Base-by-base conservation (phyloP, 1,284 basidiomycete genomes). In the Apiotrichum gracile region DNA sequence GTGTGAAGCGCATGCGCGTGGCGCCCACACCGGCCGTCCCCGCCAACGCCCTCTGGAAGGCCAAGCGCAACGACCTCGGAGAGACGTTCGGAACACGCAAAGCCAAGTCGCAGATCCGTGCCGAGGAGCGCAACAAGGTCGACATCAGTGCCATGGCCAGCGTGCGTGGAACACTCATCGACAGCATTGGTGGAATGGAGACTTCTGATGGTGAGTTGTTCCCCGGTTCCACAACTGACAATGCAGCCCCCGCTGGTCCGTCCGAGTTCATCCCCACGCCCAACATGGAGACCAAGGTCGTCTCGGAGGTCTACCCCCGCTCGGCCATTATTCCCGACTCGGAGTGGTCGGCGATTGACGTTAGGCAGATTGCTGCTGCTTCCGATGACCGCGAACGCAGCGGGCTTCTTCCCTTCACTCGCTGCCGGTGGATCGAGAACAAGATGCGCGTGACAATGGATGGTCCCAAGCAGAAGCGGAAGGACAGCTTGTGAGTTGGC, bases 11-110 rank as follows among this genome's bases (percentile, higher is more conserved):
- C 5, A 79, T 91, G 47, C 89, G 89, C 49, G 19, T 58, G 26
- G 54, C 60, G 10, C 52, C 60, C 37, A 43, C 66, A 6, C 47
- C 57, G 5, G 48, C 42, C 4, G 74, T 79, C 7, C 72, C 78
- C 16, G 77, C 81, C 7, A 26, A 34, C 37, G 17, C 80, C 29
- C 81, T 84, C 59, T 84, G 83, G 54, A 76, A 80, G 43, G 79
- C 82, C 47, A 84, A 85, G 33, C 81, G 86, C 26, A 88, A 83
- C 55, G 79, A 82, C n/a, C 82, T 97, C 1, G 92, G 92, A 29
- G 85, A 90, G 68, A 83, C 87, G 1, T 97, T 97, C 62, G 92
- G 92, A 22, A 94, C 91, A 14, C 88, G 90, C 76, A 96, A 94
- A 70, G 88, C 90, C 35, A 87, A 90, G 74, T 83, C 84, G 16